Percentiles rank a stretch among this genome's conserved stretches.
phyloP scores from a whole-genome alignment of 2,329 filamentous ascomycete genomes.

The Sporothrix luriei region DNA sequence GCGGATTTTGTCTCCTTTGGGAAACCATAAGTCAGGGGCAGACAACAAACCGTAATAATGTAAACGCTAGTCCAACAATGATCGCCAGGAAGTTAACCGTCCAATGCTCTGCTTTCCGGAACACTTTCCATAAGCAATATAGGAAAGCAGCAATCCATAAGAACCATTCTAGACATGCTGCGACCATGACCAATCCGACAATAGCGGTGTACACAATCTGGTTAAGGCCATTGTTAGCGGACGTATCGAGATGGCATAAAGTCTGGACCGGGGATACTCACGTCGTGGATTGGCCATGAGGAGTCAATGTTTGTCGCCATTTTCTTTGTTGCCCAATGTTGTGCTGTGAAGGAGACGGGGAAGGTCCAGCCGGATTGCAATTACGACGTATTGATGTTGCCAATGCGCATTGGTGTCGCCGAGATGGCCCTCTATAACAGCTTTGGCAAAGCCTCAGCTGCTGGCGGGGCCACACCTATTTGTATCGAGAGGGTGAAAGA shows the following conservation, averaged over 20 bases:
- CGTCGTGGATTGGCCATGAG: slow-evolving; percentile 57
- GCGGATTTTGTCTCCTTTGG: not conserved
- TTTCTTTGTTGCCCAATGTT: not conserved
- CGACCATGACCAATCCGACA: slow-evolving; percentile 77
- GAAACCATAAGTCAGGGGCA: not conserved
- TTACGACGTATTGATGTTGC: not conserved
- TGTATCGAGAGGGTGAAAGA: not conserved
- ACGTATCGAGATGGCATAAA: not conserved
- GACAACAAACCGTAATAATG: slow-evolving; percentile 66
- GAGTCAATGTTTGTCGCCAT: slow-evolving; percentile 30
- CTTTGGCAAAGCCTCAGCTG: slow-evolving; percentile 22
- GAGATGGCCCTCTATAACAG: slow-evolving; percentile 9
- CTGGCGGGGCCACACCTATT: slow-evolving; percentile 12
- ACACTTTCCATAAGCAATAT: slow-evolving; percentile 88
- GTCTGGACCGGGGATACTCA: slow-evolving; percentile 39
- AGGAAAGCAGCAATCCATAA: slow-evolving; percentile 92
- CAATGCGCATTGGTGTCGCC: slow-evolving; percentile 4
- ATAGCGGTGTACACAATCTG: slow-evolving; percentile 85
- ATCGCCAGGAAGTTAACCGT: slow-evolving; percentile 78
- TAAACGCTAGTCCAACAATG: slow-evolving; percentile 70
- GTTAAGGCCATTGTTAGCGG: not conserved
- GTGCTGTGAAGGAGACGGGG: not conserved
- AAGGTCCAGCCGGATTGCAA: not conserved
- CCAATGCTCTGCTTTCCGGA: slow-evolving; percentile 85
- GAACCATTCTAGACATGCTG: slow-evolving; percentile 88